A percentile compares a stretch with the other conserved stretches of the same genome.
Evolutionary conservation across 331 rosid genomes (phyloP).

Genomic region (Acacia concinna): DNA sequence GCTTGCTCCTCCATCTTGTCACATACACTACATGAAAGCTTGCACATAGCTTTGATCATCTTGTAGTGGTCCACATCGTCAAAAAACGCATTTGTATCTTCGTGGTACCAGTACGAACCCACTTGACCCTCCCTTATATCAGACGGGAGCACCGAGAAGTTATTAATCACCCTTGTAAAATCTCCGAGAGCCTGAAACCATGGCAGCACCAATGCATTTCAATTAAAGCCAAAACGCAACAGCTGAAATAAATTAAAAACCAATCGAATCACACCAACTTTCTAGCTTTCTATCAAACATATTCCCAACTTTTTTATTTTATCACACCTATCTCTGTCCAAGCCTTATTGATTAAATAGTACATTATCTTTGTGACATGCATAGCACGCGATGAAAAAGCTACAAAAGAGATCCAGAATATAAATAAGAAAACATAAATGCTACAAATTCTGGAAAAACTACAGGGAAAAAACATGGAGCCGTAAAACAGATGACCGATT

Average conservation of each 20-base stretch:
- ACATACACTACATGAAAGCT: conserved; percentile 84
- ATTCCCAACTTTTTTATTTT: not conserved
- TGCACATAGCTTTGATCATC: conserved; percentile 99
- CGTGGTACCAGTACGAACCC: conserved; percentile 87
- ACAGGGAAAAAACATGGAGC: not conserved
- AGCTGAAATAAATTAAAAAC: not conserved
- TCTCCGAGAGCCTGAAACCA: conserved; percentile 84
- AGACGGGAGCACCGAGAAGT: conserved; percentile 67
- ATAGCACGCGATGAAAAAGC: not conserved
- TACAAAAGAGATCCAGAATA: not conserved
- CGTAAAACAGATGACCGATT: not conserved
- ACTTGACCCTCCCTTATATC: conserved; percentile 70
- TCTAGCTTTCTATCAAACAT: not conserved
- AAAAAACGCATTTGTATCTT: conserved; percentile 74
- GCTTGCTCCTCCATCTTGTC: conserved; percentile 81
- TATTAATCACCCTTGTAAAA: conserved; percentile 73
- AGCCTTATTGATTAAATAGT: not conserved
- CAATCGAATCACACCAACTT: conserved; percentile 3
- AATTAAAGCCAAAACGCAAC: not conserved
- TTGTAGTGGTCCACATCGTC: conserved; percentile 91
- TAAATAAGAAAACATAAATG: not conserved
- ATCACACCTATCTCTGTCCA: not conserved
- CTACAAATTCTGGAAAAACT: not conserved
- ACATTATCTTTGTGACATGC: not conserved
- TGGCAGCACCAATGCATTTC: conserved; percentile 18